phyloP scores from a whole-genome alignment of 768 basidiomycete genomes.

The Tubosaeta sp. region DNA sequence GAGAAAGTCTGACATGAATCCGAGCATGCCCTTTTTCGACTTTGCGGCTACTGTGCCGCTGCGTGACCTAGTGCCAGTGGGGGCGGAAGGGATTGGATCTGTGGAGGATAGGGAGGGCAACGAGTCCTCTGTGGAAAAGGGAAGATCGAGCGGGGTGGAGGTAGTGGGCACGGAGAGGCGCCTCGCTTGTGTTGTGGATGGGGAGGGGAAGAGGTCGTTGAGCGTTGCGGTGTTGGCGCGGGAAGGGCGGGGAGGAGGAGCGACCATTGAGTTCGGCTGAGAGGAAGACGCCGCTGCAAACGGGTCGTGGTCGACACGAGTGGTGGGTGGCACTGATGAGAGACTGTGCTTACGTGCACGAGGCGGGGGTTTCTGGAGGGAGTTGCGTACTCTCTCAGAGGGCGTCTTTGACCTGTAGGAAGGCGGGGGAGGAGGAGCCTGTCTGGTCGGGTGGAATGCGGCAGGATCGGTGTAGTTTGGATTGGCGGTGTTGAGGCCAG shows the following conservation, averaged over 20 bases:
- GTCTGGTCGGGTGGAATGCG: slow-evolving; percentile 37
- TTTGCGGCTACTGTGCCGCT: slow-evolving; percentile 40
- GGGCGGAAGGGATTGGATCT: slow-evolving; percentile 6
- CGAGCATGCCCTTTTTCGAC: slow-evolving; percentile 59
- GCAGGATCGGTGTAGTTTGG: slow-evolving; percentile 32
- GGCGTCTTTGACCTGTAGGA: slow-evolving; percentile 29
- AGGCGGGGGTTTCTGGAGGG: slow-evolving; percentile 61
- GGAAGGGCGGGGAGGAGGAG: slow-evolving; percentile 75
- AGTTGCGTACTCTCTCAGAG: slow-evolving; percentile 40
- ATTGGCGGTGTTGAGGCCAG: slow-evolving; percentile 41
- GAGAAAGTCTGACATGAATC: slow-evolving; percentile 70
- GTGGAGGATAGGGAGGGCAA: slow-evolving; percentile 18
- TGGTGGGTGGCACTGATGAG: slow-evolving; percentile 31
- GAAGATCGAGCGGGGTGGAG: slow-evolving; percentile 22
- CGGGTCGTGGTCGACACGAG: slow-evolving; percentile 51
- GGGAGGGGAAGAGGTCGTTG: slow-evolving; percentile 61
- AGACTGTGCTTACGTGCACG: slow-evolving; percentile 51
- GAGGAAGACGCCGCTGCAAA: slow-evolving; percentile 37
- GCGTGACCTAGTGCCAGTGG: slow-evolving; percentile 34
- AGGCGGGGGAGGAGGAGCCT: slow-evolving; percentile 38
- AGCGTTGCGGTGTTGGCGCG: slow-evolving; percentile 81
- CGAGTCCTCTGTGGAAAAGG: slow-evolving; percentile 21
- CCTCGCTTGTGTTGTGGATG: slow-evolving; percentile 39
- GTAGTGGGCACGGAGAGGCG: slow-evolving; percentile 49
- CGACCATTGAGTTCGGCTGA: slow-evolving; percentile 24